Base-by-base conservation (phyloP, 2,329 filamentous ascomycete genomes). In the Botrytis medusae region DNA sequence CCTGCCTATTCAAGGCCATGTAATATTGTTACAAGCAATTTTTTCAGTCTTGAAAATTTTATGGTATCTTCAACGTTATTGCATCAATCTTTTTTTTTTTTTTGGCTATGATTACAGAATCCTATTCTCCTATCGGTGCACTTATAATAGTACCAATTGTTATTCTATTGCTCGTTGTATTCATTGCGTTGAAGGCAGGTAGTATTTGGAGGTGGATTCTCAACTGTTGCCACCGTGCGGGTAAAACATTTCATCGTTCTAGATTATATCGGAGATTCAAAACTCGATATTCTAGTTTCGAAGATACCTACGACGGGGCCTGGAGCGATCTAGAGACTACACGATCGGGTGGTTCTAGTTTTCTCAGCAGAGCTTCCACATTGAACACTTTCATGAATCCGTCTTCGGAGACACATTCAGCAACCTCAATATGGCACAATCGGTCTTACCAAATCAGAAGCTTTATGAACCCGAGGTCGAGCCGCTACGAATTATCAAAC, bases 401-500 rank as follows among this genome's bases (percentile, higher is more conserved):
- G 72, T 61, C 73, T n/a, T 72, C 74, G 44, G 62, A 73, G 7
- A 32, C 46, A 40, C 68, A 74, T 18, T 57, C 61, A 40, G 46
- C 69, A 34, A 74, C 74, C 42, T 71, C 73, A 34, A 73, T 78
- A 84, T 86, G 85, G 81, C 80, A 79, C 76, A 81, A 79, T 20
- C 75, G 68, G 70, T 78, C 68, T 71, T 80, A 76, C 25, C 77
- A 80, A 72, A 76, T 69, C 73, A 81, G 79, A 82, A 81, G 77
- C 75, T 83, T 80, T 75, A 78, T 78, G 74, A 81, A 75, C 72
- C 79, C 74, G 80, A 82, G 75, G 78, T 29, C 82, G 82, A 34
- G 46, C 87, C 88, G 18, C 79, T 89, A 48, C 84, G 85, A 59
- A 86, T 89, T 77, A 79, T 84, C 77, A 89, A 87, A 78, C 81